Conservation (phyloP, 2,329 filamentous ascomycete genomes). For the Dryadomyces quercivorus region DNA sequence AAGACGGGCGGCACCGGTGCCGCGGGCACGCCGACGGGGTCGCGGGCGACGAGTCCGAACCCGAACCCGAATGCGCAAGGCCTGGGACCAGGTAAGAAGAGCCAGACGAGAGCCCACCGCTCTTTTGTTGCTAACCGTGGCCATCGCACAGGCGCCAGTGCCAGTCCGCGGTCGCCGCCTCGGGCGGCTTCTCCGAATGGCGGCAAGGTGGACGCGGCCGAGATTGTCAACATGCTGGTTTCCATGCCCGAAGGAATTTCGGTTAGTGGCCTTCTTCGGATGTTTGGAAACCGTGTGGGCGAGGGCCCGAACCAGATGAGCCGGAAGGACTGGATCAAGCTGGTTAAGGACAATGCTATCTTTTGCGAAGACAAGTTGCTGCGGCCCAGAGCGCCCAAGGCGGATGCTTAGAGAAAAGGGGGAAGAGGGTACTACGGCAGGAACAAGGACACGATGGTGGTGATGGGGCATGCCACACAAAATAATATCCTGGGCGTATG, state of each 20-base stretch:
- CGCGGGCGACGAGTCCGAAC: conserved; percentile 49
- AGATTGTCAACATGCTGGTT: conserved; percentile 43
- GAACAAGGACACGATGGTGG: neutral
- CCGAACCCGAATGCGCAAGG: conserved; percentile 39
- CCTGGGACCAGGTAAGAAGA: conserved; percentile 2
- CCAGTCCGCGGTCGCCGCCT: conserved; percentile 10
- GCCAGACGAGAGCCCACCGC: neutral
- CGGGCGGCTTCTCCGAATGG: conserved; percentile 22
- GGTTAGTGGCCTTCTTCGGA: conserved; percentile 39
- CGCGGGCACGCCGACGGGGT: conserved; percentile 42
- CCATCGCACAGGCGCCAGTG: conserved; percentile 7
- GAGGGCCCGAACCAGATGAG: conserved; percentile 38
- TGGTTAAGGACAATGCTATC: conserved; percentile 43
- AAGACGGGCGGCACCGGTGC: conserved; percentile 22
- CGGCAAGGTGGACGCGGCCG: conserved; percentile 31
- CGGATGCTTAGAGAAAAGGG: neutral
- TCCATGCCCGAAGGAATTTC: conserved; percentile 37
- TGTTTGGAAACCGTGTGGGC: conserved; percentile 41
- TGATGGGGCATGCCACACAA: no score
- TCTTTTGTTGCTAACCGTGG: neutral
- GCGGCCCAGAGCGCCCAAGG: conserved; percentile 15
- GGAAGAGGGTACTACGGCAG: neutral
- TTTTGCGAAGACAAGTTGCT: conserved; percentile 46
- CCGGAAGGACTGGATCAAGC: conserved; percentile 42
- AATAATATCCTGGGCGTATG: no score